These are phyloP conservation scores for Ceratobasidium sp. DNA, from an alignment of 1,284 basidiomycete species.

Conservation along the genomic window DNA sequence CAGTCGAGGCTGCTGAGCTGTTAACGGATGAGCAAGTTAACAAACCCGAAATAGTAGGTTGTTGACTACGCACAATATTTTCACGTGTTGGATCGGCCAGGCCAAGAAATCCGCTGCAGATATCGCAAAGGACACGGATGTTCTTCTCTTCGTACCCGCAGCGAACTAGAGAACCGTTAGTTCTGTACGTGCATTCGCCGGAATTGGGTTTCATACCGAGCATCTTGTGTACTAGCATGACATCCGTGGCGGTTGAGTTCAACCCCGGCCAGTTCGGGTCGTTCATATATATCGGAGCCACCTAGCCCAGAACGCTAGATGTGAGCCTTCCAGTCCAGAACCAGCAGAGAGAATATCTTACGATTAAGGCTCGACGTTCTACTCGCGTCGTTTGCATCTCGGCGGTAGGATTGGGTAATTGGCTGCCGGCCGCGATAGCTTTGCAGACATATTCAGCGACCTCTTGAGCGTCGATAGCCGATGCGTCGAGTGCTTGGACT, in stretches of 20 bases:
- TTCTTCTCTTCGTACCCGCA: conserved; percentile 5
- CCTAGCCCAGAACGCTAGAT: neutral
- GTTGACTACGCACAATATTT: conserved; percentile 1
- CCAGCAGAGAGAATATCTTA: neutral
- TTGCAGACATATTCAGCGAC: neutral
- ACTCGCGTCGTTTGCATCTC: neutral
- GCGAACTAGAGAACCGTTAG: neutral
- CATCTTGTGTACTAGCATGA: conserved; percentile 14
- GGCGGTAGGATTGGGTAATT: neutral
- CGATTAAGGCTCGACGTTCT: neutral
- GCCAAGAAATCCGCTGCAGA: conserved; percentile 8
- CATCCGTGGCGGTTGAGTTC: neutral
- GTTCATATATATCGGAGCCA: neutral
- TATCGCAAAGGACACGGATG: conserved; percentile 16
- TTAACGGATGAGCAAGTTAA: too few species aligned
- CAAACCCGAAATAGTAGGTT: neutral
- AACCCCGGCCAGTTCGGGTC: neutral
- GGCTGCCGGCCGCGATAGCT: neutral
- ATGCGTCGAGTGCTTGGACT: neutral
- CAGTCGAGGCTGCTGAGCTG: conserved; percentile 16
- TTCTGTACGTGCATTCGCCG: neutral
- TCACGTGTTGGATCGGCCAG: neutral
- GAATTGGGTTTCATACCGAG: neutral
- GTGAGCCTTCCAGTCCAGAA: neutral
- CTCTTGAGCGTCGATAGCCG: neutral